Base-by-base conservation (phyloP, 805 yeast species). In the Starmera quercuum region DNA sequence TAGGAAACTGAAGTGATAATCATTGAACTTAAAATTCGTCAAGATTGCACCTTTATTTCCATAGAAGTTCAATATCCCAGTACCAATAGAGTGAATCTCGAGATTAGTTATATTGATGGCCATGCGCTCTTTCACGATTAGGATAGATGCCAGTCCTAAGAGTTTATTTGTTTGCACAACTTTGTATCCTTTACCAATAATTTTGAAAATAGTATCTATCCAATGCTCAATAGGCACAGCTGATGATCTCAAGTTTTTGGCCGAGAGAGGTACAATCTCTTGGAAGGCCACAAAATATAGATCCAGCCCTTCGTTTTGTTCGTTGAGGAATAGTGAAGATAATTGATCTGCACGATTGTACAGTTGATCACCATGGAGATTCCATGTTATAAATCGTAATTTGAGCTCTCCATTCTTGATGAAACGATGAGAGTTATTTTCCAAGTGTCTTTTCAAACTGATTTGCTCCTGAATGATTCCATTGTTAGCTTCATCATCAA, bases 31-130 rank as follows among this genome's bases (percentile, higher is more conserved):
- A 39, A 76, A 63, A 18, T 56, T 54, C 16, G 73, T 54, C 13
- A 65, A 52, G 11, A 73, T 70, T 4, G 78, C 76, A 3, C 83
- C 83, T 45, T 75, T 75, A 52, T 75, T 75, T 13, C 79, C 81
- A 73, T 78, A 75, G 17, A 65, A 44, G 18, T 74, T 67, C 32
- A 75, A 47, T 26, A 74, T 63, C 0, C 82, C 82, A 0, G 81
- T 66, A 0, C 82, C 80, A 6, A 76, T 58, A 1, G 76, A 62
- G 3, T 61, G 53, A 5, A 60, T 57, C 14, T 53, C 51, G 6
- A 73, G 35, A 14, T 56, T 43, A 2, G 64, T 52, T n/a, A 75
- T 54, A 39, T 71, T 68, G 2, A 50, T 40, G 5, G 44, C 48
- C 3, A 69, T 31, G 4, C 52, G 47, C 3, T 46, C 38, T 13